These are phyloP conservation scores for Solanum boliviense DNA, from an alignment of 257 asterid genomes.

Conservation along the genomic window DNA sequence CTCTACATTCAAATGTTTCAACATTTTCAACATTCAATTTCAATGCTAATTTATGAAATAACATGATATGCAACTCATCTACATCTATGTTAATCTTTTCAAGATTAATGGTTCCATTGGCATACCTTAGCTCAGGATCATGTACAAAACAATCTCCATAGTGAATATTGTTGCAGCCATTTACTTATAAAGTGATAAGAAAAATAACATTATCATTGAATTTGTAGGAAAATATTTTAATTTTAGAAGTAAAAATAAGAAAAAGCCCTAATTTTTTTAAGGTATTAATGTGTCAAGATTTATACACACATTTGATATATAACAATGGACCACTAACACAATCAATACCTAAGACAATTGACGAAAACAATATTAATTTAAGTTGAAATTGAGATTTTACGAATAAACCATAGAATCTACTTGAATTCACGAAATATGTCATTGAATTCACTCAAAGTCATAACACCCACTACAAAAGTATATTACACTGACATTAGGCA, in stretches of 20 bases:
- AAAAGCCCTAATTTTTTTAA: no score
- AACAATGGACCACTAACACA: neutral
- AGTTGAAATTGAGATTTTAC: neutral
- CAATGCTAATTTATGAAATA: neutral
- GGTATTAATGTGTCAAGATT: neutral
- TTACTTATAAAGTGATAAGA: neutral
- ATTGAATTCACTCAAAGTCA: neutral
- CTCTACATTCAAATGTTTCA: neutral
- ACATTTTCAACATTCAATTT: no score
- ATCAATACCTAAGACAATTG: neutral
- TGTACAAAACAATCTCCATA: no score
- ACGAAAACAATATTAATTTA: no score
- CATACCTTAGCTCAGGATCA: no score
- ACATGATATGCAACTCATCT: neutral
- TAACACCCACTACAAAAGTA: neutral
- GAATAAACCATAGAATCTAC: no score
- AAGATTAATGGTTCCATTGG: no score
- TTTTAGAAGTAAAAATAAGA: no score
- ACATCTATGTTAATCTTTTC: neutral
- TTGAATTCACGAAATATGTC: no score
- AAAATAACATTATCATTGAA: no score
- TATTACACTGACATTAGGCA: neutral
- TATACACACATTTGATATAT: no score
- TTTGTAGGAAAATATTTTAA: neutral
- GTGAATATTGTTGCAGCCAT: no score